Base-by-base conservation (phyloP, 2,329 filamentous ascomycete species). In the Trichoderma sp. region DNA sequence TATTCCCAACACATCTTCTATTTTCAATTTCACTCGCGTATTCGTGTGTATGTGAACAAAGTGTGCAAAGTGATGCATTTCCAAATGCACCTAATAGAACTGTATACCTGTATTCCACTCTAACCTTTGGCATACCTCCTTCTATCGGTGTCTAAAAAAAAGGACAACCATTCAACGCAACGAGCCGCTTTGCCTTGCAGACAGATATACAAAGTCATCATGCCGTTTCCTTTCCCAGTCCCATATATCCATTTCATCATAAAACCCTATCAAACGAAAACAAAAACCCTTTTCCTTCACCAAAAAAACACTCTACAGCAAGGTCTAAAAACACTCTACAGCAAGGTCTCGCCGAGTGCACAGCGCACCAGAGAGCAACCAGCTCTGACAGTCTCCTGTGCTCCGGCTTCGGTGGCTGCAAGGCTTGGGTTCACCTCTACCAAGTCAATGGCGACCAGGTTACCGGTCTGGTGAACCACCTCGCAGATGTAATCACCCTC, bases 401-500 rank as follows among this genome's bases (percentile, higher is more conserved):
- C 94, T 6, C 93, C 94, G 73, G 87, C 85, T 71, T 86, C 82
- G 74, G 85, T 87, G 2, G 87, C 82, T 59, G 91, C 91, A 71
- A 94, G 82, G 75, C 86, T 89, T 23, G 92, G 92, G 84, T 94
- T 95, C 74, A 95, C 92, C 84, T 95, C 92, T 73, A 95, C 93
- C 74, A 96, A 83, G 80, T 96, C 93, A 83, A 96, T 90, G 57
- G 92, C 92, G 12, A 95, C 85, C 70, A 95, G 83, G 80, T 88
- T 92, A 68, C 93, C 93, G 7, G 92, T 94, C 84, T 93, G 87
- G 80, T 95, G 92, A 26, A 95, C 91, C 75, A 88, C 91, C 84
- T 95, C 96, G 77, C 94, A 97, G 82, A 99, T 98, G 84, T 93
- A 99, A 82, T 98, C 96, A 53, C 96, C 96, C 84, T 99, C 96